These are phyloP conservation scores for Melastoma malabathricum DNA, from an alignment of 345 rosid species.

Conservation along the genomic window DNA sequence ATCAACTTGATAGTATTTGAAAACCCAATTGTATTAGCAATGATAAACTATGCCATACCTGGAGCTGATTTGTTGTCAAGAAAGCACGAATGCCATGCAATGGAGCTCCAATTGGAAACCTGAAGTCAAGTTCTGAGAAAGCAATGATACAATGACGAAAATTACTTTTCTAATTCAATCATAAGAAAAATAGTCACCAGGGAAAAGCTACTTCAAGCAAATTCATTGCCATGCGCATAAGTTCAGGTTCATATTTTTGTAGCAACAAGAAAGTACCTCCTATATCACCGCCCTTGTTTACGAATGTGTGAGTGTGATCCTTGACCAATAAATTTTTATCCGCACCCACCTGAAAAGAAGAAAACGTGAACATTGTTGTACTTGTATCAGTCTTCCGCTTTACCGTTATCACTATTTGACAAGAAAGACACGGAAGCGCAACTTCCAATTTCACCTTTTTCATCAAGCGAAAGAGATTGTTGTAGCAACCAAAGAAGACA, in stretches of 20 bases:
- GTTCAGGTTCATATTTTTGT: background rate
- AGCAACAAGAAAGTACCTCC: constrained; percentile 39
- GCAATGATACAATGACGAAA: background rate
- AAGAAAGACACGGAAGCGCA: no score
- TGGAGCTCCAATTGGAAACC: constrained; percentile 91
- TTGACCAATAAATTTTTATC: constrained; percentile 81
- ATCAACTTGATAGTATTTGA: no score
- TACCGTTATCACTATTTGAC: no score
- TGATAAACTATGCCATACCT: constrained; percentile 22
- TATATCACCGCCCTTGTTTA: constrained; percentile 73
- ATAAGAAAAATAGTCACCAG: background rate
- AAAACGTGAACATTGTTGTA: background rate
- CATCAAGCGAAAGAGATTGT: constrained; percentile 90
- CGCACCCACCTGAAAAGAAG: constrained; percentile 60
- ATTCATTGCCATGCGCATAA: background rate
- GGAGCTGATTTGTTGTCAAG: constrained; percentile 72
- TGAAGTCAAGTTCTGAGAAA: constrained; percentile 82
- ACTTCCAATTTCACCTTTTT: constrained; percentile 48
- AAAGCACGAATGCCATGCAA: constrained; percentile 84
- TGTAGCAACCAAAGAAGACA: constrained; percentile 97
- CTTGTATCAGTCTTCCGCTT: no score
- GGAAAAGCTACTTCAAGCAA: background rate
- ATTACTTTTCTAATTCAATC: background rate
- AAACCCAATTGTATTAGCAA: background rate
- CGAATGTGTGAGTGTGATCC: constrained; percentile 96